Conservation (phyloP, 2,329 filamentous ascomycete genomes). For the Hypoxylon rubiginosum region DNA sequence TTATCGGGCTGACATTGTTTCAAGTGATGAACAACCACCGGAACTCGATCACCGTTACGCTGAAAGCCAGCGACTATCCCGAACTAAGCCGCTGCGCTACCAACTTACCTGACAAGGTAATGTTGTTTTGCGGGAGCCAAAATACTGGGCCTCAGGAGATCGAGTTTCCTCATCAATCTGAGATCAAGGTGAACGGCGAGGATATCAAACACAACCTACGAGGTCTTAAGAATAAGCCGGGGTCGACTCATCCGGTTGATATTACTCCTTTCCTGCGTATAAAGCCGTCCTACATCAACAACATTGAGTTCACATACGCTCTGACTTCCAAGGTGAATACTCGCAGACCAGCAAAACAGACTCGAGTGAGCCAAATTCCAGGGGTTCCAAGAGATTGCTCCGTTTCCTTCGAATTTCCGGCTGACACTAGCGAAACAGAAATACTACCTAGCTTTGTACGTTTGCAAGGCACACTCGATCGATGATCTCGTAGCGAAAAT, state of each 20-base stretch:
- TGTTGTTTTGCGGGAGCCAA: slow-evolving; percentile 86
- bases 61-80: slow-evolving; percentile 65
- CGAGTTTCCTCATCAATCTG: slow-evolving; percentile 90
- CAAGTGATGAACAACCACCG: slow-evolving; percentile 69
- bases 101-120: slow-evolving; percentile 76
- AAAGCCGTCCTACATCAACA: slow-evolving; percentile 78
- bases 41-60: slow-evolving; percentile 61
- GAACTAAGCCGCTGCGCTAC: slow-evolving; percentile 67
- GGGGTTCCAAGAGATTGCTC: slow-evolving; percentile 37
- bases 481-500: slow-evolving; percentile 78
- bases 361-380: slow-evolving; percentile 48
- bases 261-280: slow-evolving; percentile 83
- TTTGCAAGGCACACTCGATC: slow-evolving; percentile 81
- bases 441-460: slow-evolving; percentile 78
- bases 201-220: slow-evolving; percentile 94
- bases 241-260: slow-evolving; percentile 93
- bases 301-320: slow-evolving; percentile 89
- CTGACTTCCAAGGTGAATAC: slow-evolving; percentile 83
- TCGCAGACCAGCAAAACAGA: slow-evolving; percentile 40
- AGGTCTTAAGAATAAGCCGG: slow-evolving; percentile 95
- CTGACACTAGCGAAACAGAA: slow-evolving; percentile 64
- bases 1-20: slow-evolving; percentile 30
- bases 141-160: slow-evolving; percentile 78
- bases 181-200: slow-evolving; percentile 89
- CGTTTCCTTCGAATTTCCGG: slow-evolving; percentile 11